Percentiles rank a stretch among this genome's conserved stretches.
phyloP scores from a whole-genome alignment of 192 early-diverging fungal genomes.

The Entomortierella beljakovae region DNA sequence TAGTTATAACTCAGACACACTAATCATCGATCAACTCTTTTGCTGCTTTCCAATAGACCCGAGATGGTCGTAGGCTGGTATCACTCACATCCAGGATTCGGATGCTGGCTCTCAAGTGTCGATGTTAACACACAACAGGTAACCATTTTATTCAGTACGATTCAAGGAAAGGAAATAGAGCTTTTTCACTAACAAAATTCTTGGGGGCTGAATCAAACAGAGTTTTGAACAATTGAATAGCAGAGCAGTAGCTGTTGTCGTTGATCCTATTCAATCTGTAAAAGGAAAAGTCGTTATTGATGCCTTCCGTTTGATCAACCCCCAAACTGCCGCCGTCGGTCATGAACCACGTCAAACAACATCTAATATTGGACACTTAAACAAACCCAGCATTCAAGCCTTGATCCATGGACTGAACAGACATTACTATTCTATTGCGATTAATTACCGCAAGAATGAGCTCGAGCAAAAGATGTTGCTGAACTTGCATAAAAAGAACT shows the following conservation, averaged over 20 bases:
- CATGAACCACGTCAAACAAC: conserved; percentile 98
- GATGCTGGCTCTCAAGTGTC: conserved; percentile 99
- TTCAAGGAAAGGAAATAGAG: too few species aligned
- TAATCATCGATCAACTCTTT: too few species aligned
- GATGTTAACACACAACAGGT: conserved; percentile 99
- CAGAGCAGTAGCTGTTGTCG: conserved; percentile 96
- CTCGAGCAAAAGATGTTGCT: conserved; percentile 99
- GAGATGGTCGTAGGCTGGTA: conserved; percentile 99
- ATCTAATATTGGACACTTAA: conserved; percentile 97
- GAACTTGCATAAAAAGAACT: conserved; percentile 99
- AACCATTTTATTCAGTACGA: conserved; percentile 2
- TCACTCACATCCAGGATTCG: conserved; percentile 99
- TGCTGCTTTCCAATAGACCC: conserved; percentile 65
- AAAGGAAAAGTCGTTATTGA: conserved; percentile 99
- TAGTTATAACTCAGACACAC: too few species aligned
- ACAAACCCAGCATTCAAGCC: conserved; percentile 98
- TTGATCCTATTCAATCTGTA: conserved; percentile 99
- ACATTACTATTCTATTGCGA: conserved; percentile 99
- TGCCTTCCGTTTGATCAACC: conserved; percentile 97
- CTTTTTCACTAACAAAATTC: too few species aligned
- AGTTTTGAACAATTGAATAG: conserved; percentile 94
- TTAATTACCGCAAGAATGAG: conserved; percentile 99
- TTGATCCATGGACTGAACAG: conserved; percentile 98
- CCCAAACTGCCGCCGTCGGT: conserved; percentile 83
- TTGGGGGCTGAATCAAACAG: conserved; percentile 57